phyloP scores from a whole-genome alignment of 495 filamentous ascomycete genomes.

The Bacidia gigantensis region DNA sequence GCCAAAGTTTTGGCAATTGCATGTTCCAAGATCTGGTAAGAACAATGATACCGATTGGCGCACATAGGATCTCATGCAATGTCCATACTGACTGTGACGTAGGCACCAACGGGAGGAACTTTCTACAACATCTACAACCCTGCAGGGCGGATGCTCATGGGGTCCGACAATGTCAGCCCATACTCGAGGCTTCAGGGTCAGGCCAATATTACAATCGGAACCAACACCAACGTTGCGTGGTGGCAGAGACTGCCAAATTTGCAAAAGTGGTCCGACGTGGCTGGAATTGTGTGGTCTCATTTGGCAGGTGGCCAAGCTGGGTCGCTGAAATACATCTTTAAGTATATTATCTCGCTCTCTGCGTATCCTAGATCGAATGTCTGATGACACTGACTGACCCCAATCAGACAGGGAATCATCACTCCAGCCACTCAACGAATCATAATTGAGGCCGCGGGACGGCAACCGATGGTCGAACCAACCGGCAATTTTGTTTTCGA shows the following conservation, averaged over 20 bases:
- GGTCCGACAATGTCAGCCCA: background rate
- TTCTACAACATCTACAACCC: background rate
- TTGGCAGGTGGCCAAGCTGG: background rate
- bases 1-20: background rate
- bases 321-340: background rate
- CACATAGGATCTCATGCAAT: no score
- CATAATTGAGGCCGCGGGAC: background rate
- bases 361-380: background rate
- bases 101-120: background rate
- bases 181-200: background rate
- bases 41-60: no score
- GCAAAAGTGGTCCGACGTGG: background rate
- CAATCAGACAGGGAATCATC: background rate
- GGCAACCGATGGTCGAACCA: background rate
- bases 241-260: background rate
- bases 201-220: background rate
- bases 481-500: background rate
- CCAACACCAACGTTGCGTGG: background rate
- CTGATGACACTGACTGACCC: background rate
- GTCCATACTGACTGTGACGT: background rate
- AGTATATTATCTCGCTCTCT: background rate
- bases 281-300: background rate
- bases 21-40: background rate
- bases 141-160: background rate
- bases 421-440: background rate